Conservation (phyloP, 768 basidiomycete species). For the Tricholoma terreum region DNA sequence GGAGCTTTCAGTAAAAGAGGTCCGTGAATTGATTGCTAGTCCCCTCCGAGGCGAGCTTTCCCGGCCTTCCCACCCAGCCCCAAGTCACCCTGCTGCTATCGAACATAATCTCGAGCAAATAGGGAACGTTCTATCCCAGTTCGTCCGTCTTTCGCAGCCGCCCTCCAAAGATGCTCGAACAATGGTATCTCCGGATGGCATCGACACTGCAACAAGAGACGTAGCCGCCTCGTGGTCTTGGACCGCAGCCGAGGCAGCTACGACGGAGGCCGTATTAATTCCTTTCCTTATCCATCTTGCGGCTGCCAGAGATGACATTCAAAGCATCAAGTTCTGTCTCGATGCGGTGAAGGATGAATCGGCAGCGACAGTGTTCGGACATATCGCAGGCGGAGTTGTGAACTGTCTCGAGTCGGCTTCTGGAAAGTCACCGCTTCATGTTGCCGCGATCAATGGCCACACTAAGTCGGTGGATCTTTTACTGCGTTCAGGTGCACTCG, state of each 20-base stretch:
- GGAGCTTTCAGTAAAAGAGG: slow-evolving; percentile 62
- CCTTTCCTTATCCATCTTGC: slow-evolving; percentile 81
- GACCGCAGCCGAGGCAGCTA: slow-evolving; percentile 73
- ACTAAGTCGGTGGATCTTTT: slow-evolving; percentile 42
- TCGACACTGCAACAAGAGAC: slow-evolving; percentile 39
- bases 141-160: slow-evolving; percentile 57
- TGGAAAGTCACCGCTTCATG: slow-evolving; percentile 74
- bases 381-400: slow-evolving; percentile 64
- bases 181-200: slow-evolving; percentile 35
- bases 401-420: slow-evolving; percentile 71
- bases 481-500: slow-evolving; percentile 72
- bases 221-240: slow-evolving; percentile 69
- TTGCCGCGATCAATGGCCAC: slow-evolving; percentile 71
- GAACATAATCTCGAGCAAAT: slow-evolving; percentile 57
- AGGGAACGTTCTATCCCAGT: slow-evolving; percentile 62
- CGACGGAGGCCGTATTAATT: slow-evolving; percentile 65
- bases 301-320: slow-evolving; percentile 65
- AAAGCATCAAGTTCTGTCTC: slow-evolving; percentile 61
- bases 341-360: slow-evolving; percentile 26
- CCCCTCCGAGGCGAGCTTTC: slow-evolving; percentile 91
- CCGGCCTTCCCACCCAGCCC: slow-evolving; percentile 39
- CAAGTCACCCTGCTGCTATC: slow-evolving; percentile 39
- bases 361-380: slow-evolving; percentile 26
- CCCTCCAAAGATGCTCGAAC: slow-evolving; percentile 34
- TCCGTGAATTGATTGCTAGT: slow-evolving; percentile 70